These are phyloP conservation scores for Fusarium ramigenum DNA, from an alignment of 2,329 filamentous ascomycete species.

Conservation along the genomic window DNA sequence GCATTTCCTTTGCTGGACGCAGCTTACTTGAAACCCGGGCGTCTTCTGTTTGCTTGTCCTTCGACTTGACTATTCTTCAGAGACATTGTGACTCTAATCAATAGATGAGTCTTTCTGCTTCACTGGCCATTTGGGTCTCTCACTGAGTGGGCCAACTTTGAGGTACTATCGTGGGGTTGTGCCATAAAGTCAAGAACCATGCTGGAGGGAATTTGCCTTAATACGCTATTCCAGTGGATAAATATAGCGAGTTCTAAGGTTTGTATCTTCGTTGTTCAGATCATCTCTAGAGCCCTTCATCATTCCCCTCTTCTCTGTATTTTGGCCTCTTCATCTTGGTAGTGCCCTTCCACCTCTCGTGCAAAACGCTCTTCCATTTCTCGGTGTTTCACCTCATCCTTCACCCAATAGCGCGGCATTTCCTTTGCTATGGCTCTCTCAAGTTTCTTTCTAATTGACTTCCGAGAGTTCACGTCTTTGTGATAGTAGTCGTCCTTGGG, in stretches of 20 bases:
- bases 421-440: rapidly evolving
- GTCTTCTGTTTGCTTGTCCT: background rate
- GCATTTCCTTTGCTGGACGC: background rate
- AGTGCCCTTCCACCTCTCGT: background rate
- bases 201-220: rapidly evolving
- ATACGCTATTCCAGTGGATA: background rate
- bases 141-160: background rate
- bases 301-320: background rate
- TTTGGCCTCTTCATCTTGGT: background rate
- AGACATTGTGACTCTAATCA: background rate
- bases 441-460: background rate
- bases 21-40: rapidly evolving
- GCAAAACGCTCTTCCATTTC: background rate
- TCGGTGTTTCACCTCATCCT: background rate
- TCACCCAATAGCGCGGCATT: background rate
- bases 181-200: rapidly evolving
- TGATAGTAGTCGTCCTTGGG: background rate
- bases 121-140: background rate
- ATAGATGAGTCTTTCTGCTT: background rate
- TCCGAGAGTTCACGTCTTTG: background rate
- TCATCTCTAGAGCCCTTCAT: too few species aligned
- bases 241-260: background rate
- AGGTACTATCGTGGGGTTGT: rapidly evolving
- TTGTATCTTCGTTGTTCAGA: rapidly evolving
- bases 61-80: too few species aligned